These are phyloP conservation scores for Meyerozyma elateridarum DNA, from an alignment of 1,139 yeast species.

Conservation along the genomic window DNA sequence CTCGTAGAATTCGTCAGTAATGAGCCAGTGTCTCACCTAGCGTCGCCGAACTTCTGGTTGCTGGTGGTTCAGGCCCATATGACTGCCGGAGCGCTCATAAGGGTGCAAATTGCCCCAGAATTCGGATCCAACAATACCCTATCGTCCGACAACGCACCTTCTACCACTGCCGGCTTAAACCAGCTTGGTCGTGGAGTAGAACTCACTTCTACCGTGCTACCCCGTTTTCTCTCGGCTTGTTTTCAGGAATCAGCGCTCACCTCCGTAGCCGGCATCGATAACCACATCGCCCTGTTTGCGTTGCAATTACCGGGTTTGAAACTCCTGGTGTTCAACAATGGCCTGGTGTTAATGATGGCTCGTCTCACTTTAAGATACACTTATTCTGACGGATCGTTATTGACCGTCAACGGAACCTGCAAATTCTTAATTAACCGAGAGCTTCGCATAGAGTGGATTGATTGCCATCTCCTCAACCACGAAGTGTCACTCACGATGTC, in stretches of 20 bases:
- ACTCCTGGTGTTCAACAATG: constrained; percentile 63
- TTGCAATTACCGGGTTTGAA: constrained; percentile 59
- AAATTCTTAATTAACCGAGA: constrained; percentile 58
- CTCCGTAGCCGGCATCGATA: neutral
- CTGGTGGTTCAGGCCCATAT: constrained; percentile 3
- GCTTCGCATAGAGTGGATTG: constrained; percentile 68
- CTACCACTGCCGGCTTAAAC: neutral
- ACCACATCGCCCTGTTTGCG: constrained; percentile 45
- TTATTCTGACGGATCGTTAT: constrained; percentile 66
- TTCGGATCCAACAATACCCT: neutral
- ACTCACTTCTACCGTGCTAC: neutral
- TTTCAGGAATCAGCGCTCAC: neutral
- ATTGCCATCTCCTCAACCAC: constrained; percentile 34
- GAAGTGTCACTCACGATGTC: neutral
- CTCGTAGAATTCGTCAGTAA: constrained; percentile 21
- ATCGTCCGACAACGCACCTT: neutral
- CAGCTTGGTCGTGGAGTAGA: constrained; percentile 3
- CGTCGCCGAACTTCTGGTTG: constrained; percentile 3
- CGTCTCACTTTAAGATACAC: constrained; percentile 50
- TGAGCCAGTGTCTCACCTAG: constrained; percentile 1
- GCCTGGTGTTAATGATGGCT: constrained; percentile 59
- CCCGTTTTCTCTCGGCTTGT: constrained; percentile 1
- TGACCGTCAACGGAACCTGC: constrained; percentile 55
- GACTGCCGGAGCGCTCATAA: neutral
- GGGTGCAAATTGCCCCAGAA: neutral